Conservation (phyloP, 139 green algal genomes). For the Edaphochlamys debaryana region DNA sequence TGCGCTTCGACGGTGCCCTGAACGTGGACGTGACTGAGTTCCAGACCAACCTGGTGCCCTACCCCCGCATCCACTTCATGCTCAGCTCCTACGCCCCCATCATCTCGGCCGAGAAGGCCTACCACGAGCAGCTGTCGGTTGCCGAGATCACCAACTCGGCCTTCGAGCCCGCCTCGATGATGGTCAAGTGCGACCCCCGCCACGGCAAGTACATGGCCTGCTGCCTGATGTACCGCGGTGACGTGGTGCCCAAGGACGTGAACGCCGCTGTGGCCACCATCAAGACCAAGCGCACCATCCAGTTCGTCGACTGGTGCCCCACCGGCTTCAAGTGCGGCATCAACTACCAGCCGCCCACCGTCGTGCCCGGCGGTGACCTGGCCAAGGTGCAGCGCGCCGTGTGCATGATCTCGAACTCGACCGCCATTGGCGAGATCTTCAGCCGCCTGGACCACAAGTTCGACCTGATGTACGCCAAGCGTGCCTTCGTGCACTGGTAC, state of each 20-base stretch:
- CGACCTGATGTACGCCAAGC: slow-evolving; percentile 99
- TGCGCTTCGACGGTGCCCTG: slow-evolving; percentile 95
- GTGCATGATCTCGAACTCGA: slow-evolving; percentile 99
- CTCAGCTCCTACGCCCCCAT: slow-evolving; percentile 97
- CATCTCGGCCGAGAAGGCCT: slow-evolving; percentile 99
- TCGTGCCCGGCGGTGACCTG: slow-evolving; percentile 97
- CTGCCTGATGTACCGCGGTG: slow-evolving; percentile 99
- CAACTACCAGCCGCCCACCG: slow-evolving; percentile 99
- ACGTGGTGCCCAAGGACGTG: slow-evolving; percentile 99
- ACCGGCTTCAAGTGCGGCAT: slow-evolving; percentile 99
- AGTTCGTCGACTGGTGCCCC: slow-evolving; percentile 99
- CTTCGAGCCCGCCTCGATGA: slow-evolving; percentile 96
- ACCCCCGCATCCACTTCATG: slow-evolving; percentile 99
- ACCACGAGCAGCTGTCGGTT: slow-evolving; percentile 98
- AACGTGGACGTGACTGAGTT: slow-evolving; percentile 99
- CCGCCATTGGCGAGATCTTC: slow-evolving; percentile 98
- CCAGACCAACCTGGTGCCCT: slow-evolving; percentile 99
- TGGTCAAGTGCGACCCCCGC: slow-evolving; percentile 98
- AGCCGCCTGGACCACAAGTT: slow-evolving; percentile 99
- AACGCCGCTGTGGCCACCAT: slow-evolving; percentile 97
- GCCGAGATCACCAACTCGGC: slow-evolving; percentile 98
- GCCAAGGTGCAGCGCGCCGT: slow-evolving; percentile 99
- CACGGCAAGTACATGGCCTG: slow-evolving; percentile 99
- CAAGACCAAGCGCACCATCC: slow-evolving; percentile 99
- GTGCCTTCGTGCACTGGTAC: slow-evolving; percentile 99